phyloP scores from a whole-genome alignment of 1,284 basidiomycete species.

The Rhodofomes roseus region DNA sequence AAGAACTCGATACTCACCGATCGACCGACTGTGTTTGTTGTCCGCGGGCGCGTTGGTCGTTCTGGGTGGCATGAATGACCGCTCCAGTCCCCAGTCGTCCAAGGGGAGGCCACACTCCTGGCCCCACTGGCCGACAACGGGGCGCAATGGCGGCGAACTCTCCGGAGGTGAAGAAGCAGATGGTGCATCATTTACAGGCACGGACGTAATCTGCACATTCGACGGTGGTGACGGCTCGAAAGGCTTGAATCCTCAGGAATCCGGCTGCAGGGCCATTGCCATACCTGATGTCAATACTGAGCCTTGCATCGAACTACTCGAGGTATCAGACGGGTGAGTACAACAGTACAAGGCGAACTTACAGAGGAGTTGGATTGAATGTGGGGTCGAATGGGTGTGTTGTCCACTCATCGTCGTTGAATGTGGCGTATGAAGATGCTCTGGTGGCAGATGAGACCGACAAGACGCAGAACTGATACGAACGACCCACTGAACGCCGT shows the following conservation, averaged over 20 bases:
- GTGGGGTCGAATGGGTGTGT: neutral
- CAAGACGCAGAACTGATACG: too few species aligned
- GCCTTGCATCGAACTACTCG: too few species aligned
- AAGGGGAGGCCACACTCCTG: neutral
- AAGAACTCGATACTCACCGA: too few species aligned
- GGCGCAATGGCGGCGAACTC: neutral
- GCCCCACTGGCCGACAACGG: conserved; percentile 1
- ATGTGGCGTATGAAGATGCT: neutral
- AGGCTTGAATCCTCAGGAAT: neutral
- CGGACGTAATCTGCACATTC: neutral
- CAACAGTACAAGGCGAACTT: neutral
- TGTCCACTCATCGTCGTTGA: neutral
- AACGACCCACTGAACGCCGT: neutral
- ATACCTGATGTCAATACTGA: too few species aligned
- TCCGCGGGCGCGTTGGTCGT: too few species aligned
- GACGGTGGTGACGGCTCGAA: neutral
- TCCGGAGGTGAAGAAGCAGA: neutral
- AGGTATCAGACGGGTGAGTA: too few species aligned
- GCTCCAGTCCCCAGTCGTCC: too few species aligned
- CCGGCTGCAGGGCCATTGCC: too few species aligned
- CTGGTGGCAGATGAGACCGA: neutral
- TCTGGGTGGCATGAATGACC: too few species aligned
- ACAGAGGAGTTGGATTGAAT: neutral
- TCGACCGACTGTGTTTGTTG: too few species aligned
- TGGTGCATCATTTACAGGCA: neutral